Percentiles rank a stretch among this genome's conserved stretches.
Conservation (phyloP, 1,284 basidiomycete species). For the Volvariella volvacea region DNA sequence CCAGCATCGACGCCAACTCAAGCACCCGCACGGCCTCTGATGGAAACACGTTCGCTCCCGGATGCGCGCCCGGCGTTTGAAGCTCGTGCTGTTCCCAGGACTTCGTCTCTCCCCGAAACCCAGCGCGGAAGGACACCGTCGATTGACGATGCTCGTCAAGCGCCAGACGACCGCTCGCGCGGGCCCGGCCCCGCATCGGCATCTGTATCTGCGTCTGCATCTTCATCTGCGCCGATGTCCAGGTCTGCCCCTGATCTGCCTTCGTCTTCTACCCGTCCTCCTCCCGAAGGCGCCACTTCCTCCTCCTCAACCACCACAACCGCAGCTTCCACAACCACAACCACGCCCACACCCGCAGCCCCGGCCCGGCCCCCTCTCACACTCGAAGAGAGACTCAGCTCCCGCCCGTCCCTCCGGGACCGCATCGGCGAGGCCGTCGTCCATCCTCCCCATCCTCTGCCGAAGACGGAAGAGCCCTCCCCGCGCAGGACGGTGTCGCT, state of each 20-base stretch:
- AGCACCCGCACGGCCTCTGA: conserved; percentile 1
- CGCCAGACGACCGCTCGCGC: too few relatives aligned
- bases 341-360: too few relatives aligned
- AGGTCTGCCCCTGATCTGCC: too few relatives aligned
- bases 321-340: not conserved
- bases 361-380: not conserved
- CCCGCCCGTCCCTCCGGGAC: not conserved
- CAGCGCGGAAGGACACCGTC: not conserved
- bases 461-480: not conserved
- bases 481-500: not conserved
- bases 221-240: too few relatives aligned
- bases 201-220: too few relatives aligned
- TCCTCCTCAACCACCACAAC: not conserved
- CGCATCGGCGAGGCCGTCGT: not conserved
- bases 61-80: not conserved
- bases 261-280: too few relatives aligned
- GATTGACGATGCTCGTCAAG: not conserved
- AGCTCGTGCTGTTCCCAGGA: not conserved
- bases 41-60: not conserved
- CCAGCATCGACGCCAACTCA: not conserved
- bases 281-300: not conserved
- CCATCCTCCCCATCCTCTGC: not conserved
- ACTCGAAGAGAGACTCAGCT: conserved; percentile 1
- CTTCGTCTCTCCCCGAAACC: not conserved
- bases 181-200: not conserved